Conservation (phyloP, 495 filamentous ascomycete genomes). For the Aspergillus mulundensis region DNA sequence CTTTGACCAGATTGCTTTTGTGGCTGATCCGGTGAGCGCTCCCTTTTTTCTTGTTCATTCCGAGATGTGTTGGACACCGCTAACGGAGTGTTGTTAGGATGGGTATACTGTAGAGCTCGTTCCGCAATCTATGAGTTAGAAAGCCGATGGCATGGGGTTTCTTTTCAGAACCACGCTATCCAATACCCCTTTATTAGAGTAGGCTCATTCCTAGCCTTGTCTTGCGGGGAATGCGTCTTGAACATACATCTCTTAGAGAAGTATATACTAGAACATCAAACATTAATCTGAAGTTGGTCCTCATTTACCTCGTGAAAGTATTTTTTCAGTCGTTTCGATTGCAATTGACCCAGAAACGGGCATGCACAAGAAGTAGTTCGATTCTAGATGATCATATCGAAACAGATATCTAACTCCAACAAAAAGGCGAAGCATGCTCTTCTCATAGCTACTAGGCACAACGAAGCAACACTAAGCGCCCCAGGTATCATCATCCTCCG, state of each 20-base stretch:
- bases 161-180: too few relatives aligned
- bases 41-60: neutral
- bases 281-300: too few relatives aligned
- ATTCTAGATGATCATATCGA: neutral
- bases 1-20: constrained; percentile 38
- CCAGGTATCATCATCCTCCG: constrained; percentile 50
- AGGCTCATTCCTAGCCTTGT: too few relatives aligned
- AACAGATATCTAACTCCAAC: neutral
- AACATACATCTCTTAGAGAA: too few relatives aligned
- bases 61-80: neutral
- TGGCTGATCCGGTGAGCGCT: constrained; percentile 36
- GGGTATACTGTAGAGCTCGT: constrained; percentile 20
- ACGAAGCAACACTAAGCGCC: constrained; percentile 19
- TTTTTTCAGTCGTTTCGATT: too few relatives aligned
- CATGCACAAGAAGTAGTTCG: neutral
- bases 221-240: too few relatives aligned
- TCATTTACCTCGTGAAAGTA: too few relatives aligned
- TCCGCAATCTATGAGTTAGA: constrained; percentile 18
- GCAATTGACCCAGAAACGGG: too few relatives aligned
- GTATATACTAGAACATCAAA: too few relatives aligned
- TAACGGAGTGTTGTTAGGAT: constrained; percentile 8
- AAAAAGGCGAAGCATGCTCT: neutral
- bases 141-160: too few relatives aligned
- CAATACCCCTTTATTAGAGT: too few relatives aligned
- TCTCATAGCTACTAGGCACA: too few relatives aligned